phyloP scores from a whole-genome alignment of 495 filamentous ascomycete genomes.

The Aspergillus homomorphus region DNA sequence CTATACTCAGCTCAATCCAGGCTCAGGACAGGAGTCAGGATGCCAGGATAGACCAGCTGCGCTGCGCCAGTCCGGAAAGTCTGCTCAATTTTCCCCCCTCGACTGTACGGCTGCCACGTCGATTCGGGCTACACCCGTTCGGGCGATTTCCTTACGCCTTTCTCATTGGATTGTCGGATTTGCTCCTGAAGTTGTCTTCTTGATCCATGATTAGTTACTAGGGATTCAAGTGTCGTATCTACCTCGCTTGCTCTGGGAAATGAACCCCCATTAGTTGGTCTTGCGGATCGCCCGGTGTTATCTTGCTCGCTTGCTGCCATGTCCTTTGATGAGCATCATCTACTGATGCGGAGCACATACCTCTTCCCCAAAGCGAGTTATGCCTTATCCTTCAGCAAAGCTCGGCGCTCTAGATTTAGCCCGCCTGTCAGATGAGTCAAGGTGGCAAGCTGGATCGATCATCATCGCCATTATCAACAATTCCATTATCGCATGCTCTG shows the following conservation, averaged over 20 bases:
- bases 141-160: constrained; percentile 3
- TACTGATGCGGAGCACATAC: not conserved
- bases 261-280: no score
- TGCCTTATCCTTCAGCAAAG: not conserved
- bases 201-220: no score
- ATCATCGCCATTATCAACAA: not conserved
- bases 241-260: no score
- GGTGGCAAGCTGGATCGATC: not conserved
- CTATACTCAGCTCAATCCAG: constrained; percentile 8
- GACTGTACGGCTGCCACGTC: constrained; percentile 29
- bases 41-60: constrained; percentile 14
- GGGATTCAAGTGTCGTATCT: no score
- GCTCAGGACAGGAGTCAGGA: not conserved
- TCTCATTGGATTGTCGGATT: constrained; percentile 7
- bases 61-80: constrained; percentile 18
- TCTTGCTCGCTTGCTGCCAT: constrained; percentile 12
- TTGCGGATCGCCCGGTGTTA: constrained; percentile 4
- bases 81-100: constrained; percentile 14
- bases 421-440: not conserved
- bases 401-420: constrained; percentile 2
- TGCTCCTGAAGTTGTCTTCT: not conserved
- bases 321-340: constrained; percentile 3
- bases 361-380: not conserved
- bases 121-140: constrained; percentile 23
- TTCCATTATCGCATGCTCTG: not conserved